Base-by-base conservation (phyloP, 2,329 filamentous ascomycete species). In the Xylariaceae sp. region DNA sequence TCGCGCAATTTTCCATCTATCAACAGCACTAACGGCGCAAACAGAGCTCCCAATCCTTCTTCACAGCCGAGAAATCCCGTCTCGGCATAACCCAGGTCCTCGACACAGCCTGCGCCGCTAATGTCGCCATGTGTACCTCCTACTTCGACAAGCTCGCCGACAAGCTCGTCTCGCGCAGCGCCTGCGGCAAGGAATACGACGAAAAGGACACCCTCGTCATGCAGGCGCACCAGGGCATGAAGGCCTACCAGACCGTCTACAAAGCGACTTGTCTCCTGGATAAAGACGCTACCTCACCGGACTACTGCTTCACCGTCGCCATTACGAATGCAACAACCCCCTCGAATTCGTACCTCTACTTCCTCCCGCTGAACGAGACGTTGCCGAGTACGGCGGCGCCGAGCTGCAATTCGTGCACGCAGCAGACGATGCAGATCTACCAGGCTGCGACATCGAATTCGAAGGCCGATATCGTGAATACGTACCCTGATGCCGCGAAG, bases 261-360 rank as follows among this genome's bases (percentile, higher is more conserved):
- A 81, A 84, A 53, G 90, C 91, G 2, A 88, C 88, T 5, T 99
- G 94, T 71, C 81, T 96, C 17, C 85, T 84, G 61, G 84, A 90
- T 70, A 79, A 83, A 0, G 74, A 78, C 0, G 86, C 85, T 0
- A 73, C 77, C 0, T 86, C 86, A 0, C 80, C 80, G 54, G 82
- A 85, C 65, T 97, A 93, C 78, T 88, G 85, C 77, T 97, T 91
- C 73, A 89, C 89, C 65, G 88, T 90, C 67, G 91, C 93, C 53
- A 85, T 92, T 61, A 91, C 89, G 52, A 96, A 96, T 74, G 72
- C 77, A 4, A 82, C 84, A 18, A 87, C 83, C 7, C 79, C 88
- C 0, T 83, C 85, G 37, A 88, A 94, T 71, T 82, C 85, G 39
- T 93, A 92, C 70, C 81, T 94, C 42, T 99, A 97, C 76, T 93